Percentiles rank a stretch among this genome's conserved stretches.
Evolutionary conservation across 2,329 filamentous ascomycete genomes (phyloP).

Genomic region (Trichoderma sp.): DNA sequence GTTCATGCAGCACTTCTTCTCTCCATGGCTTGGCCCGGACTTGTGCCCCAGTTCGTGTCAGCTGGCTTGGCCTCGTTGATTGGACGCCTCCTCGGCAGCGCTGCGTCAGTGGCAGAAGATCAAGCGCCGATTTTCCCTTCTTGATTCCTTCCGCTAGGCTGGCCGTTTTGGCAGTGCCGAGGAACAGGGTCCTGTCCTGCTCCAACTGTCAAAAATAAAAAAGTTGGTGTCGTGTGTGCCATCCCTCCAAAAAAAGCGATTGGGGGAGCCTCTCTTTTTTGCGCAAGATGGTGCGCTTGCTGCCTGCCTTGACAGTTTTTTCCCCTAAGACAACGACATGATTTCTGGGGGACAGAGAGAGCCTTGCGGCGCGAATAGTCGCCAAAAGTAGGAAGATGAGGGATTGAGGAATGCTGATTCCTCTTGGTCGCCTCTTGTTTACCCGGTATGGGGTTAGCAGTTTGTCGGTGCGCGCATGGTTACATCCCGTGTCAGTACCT

Average conservation of each 20-base stretch:
- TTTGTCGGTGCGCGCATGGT: not conserved
- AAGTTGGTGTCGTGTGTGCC: not conserved
- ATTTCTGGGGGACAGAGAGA: not conserved
- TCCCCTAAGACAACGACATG: not conserved
- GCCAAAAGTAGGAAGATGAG: not conserved
- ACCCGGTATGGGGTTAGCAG: not conserved
- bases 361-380: not conserved
- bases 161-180: not conserved
- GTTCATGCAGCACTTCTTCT: not conserved
- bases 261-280: not conserved
- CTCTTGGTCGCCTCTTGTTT: not conserved
- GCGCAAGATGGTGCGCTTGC: not conserved
- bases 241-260: not conserved
- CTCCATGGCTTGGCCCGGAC: not conserved
- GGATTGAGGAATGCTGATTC: not conserved
- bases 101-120: constrained; percentile 13
- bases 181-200: not conserved
- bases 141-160: not conserved
- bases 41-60: constrained; percentile 11
- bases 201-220: not conserved
- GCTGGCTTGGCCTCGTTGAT: constrained; percentile 19
- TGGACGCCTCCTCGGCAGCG: constrained; percentile 29
- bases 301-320: not conserved
- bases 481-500: not conserved
- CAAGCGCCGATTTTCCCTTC: not conserved